Evolutionary conservation across 108 stramenopile genomes (phyloP), one percentile per base, ranked within the genome.

Genomic region (Ochromonas danica): DNA sequence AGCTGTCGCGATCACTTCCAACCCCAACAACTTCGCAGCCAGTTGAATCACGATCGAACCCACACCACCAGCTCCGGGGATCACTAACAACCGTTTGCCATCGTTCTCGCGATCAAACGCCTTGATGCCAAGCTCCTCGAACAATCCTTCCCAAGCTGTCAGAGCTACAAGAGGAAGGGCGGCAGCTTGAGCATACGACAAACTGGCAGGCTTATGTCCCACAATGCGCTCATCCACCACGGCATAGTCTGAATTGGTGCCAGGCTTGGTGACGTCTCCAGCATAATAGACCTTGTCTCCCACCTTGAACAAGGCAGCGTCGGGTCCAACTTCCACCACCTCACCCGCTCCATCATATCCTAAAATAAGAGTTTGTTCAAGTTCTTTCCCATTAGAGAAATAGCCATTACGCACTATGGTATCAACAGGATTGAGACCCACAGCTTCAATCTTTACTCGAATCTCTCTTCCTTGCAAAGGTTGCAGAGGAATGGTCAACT

Each of bases 1-100:
- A 10, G 75, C 75, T 39, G 75, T 27, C 25, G 75, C 75, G 27
- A 77, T 57, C 38, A 77, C 51, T 36, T 51, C 61, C 22, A 60
- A 25, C 57, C 25, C 22, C 57, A 25, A 25, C 57, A 25, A 22
- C 57, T 22, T 25, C 75, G 57, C 39, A 17, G 75, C 75, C 0
- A 57, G 43, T 61, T 77, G 75, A 39, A 77, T 77, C 38, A 39
- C 43, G 22, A 61, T 61, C 25, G 75, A 77, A 3, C 75, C 75
- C 25, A 77, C 75, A 61, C 75, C 75, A 0, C 75, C 75, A 0
- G 75, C 75, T 1, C 43, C 75, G 57, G 35, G 35, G n/a, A 77
- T 51, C 75, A 77, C 33, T 61, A 77, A 31, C 38, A 77, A 22
- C 57, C 25, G 22, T 22, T 22, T 22, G 22, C 22, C 57, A 22